Conservation (phyloP, 345 rosid species). For the Gossypium longicalyx region DNA sequence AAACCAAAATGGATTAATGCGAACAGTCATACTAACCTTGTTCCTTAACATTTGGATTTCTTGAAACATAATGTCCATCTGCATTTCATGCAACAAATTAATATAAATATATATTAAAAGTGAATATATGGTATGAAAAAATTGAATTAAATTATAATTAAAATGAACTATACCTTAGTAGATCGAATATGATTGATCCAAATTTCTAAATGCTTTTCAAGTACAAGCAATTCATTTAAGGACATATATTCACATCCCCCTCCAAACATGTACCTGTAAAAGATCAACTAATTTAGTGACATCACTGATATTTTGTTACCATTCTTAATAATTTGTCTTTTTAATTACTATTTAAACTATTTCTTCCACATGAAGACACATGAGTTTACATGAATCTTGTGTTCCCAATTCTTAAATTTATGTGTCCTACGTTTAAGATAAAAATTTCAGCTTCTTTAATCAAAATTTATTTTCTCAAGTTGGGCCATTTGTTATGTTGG, state of each 20-base stretch:
- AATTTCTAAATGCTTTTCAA: slow-evolving; percentile 80
- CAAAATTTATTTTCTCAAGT: no score
- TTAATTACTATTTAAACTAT: no score
- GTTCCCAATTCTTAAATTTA: no score
- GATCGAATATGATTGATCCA: slow-evolving; percentile 85
- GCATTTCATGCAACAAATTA: neutral
- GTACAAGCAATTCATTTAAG: slow-evolving; percentile 60
- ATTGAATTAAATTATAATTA: neutral
- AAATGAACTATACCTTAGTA: slow-evolving; percentile 49
- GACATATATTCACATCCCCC: slow-evolving; percentile 66
- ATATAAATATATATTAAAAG: neutral
- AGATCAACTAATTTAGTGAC: neutral
- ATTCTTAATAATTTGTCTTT: neutral
- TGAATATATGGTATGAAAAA: neutral
- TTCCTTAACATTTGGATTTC: slow-evolving; percentile 8
- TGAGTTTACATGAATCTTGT: neutral
- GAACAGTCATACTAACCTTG: slow-evolving; percentile 1
- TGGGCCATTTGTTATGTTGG: no score
- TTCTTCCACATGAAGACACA: neutral
- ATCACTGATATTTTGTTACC: neutral
- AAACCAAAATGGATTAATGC: neutral
- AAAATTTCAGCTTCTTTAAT: no score
- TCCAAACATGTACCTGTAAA: slow-evolving; percentile 67
- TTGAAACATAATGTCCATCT: slow-evolving; percentile 9
- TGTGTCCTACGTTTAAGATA: no score